Evolutionary conservation across 768 basidiomycete genomes (phyloP).

Genomic region (Scleroderma citrinum): DNA sequence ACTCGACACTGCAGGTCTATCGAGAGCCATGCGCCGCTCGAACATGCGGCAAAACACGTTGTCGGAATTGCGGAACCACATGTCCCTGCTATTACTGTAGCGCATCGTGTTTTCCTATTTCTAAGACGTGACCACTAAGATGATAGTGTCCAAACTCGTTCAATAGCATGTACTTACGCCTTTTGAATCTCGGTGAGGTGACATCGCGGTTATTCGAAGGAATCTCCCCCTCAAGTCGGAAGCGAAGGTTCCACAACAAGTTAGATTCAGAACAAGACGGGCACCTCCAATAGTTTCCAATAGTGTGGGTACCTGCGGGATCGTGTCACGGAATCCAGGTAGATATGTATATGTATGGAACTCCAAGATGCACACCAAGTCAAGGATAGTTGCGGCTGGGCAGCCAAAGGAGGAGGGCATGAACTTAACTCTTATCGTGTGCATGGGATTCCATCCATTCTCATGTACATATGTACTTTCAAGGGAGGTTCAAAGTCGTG

Average conservation of each 20-base stretch:
- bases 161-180: not conserved
- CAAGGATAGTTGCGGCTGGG: not conserved
- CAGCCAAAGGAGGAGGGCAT: not conserved
- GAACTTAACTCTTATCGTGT: too few relatives aligned
- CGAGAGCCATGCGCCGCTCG: not conserved
- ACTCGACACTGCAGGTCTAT: not conserved
- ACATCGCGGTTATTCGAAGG: not conserved
- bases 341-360: not conserved
- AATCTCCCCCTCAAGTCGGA: not conserved
- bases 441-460: too few relatives aligned
- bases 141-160: not conserved
- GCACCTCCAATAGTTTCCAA: not conserved
- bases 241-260: not conserved
- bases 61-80: not conserved
- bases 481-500: too few relatives aligned
- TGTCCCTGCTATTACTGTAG: not conserved
- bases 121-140: not conserved
- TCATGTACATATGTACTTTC: too few relatives aligned
- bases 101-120: not conserved
- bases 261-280: not conserved
- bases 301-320: not conserved
- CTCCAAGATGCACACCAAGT: not conserved
- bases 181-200: constrained; percentile 1
- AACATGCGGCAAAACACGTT: not conserved
- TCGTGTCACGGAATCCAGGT: not conserved